These are phyloP conservation scores for Zoysia pacifica DNA, from an alignment of 176 grass and related monocot species.

Conservation along the genomic window DNA sequence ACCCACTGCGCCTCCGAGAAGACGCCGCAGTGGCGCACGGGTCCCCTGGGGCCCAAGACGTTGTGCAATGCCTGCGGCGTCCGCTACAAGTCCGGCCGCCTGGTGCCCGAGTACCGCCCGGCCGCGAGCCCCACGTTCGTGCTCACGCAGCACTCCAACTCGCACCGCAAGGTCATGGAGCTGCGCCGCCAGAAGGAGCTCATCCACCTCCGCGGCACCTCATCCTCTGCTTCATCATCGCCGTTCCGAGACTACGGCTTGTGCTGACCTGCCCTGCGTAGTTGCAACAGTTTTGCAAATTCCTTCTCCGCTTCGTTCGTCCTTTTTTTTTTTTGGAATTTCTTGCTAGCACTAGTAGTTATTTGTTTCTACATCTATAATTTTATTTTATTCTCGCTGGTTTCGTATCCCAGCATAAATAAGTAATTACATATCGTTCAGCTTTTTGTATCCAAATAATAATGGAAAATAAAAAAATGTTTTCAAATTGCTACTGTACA, in stretches of 20 bases:
- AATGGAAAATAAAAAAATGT: too few relatives aligned
- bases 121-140: constrained; percentile 65
- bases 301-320: too few relatives aligned
- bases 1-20: constrained; percentile 74
- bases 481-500: too few relatives aligned
- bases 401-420: too few relatives aligned
- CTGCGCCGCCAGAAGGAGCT: constrained; percentile 67
- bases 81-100: constrained; percentile 60
- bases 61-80: constrained; percentile 73
- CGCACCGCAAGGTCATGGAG: constrained; percentile 79
- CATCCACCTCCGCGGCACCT: constrained; percentile 28
- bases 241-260: not conserved
- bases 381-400: too few relatives aligned
- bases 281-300: too few relatives aligned
- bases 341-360: too few relatives aligned
- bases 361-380: too few relatives aligned
- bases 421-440: too few relatives aligned
- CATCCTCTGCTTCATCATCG: not conserved
- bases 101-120: constrained; percentile 69
- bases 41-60: constrained; percentile 66
- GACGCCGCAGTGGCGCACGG: constrained; percentile 74
- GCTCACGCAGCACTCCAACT: constrained; percentile 77
- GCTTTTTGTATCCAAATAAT: too few relatives aligned
- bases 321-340: too few relatives aligned
- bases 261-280: not conserved